Conservation (phyloP, 2,329 filamentous ascomycete species). For the Sporothrix luriei region DNA sequence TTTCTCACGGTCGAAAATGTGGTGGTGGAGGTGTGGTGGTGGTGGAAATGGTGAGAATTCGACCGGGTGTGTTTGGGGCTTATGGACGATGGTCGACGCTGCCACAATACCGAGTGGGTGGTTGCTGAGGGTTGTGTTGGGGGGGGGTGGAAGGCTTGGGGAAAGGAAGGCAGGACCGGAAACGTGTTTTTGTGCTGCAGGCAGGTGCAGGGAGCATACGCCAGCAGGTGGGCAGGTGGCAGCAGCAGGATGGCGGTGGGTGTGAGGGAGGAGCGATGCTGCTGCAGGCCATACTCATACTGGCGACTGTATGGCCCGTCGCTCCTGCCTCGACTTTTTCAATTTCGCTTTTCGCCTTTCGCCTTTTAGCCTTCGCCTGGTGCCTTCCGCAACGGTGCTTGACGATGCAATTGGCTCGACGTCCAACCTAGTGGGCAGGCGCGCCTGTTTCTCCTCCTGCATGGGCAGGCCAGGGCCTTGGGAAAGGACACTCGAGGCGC, state of each 20-base stretch:
- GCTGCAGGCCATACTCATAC: background rate
- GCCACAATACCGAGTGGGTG: conserved; percentile 11
- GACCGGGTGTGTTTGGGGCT: conserved; percentile 8
- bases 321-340: background rate
- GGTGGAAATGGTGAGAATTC: conserved; percentile 24
- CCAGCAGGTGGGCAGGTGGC: no score
- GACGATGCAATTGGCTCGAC: conserved; percentile 12
- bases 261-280: conserved; percentile 4
- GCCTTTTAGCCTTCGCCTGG: no score
- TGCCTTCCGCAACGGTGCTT: no score
- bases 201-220: background rate
- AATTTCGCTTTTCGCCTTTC: background rate
- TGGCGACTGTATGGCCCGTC: background rate
- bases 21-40: background rate
- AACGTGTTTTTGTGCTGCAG: conserved; percentile 21
- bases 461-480: background rate
- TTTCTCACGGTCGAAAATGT: background rate
- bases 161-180: background rate
- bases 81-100: conserved; percentile 12
- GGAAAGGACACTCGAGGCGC: background rate
- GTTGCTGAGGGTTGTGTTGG: conserved; percentile 7
- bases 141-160: background rate
- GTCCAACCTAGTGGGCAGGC: background rate
- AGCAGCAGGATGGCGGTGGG: no score
- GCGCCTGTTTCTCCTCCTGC: background rate